Evolutionary conservation across 768 basidiomycete genomes (phyloP).

Genomic region (Sarcodon aspratus): DNA sequence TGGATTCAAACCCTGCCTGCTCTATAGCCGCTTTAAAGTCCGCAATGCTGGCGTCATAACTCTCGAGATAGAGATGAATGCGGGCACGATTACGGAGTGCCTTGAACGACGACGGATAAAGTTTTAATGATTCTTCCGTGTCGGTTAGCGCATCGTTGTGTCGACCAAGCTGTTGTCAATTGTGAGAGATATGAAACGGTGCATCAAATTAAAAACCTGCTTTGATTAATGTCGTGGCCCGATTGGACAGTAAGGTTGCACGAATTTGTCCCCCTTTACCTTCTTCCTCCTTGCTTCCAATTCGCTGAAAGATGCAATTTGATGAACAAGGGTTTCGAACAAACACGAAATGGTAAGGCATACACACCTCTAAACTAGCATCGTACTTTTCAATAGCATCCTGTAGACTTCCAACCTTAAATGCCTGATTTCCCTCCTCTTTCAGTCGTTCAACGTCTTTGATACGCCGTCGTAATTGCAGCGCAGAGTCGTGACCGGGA

Average conservation of each 20-base stretch:
- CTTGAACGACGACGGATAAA: constrained; percentile 66
- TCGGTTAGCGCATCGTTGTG: constrained; percentile 64
- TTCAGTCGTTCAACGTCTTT: constrained; percentile 76
- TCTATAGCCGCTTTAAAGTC: constrained; percentile 79
- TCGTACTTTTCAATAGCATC: constrained; percentile 63
- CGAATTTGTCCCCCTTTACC: constrained; percentile 73
- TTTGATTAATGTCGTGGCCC: constrained; percentile 74
- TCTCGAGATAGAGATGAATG: constrained; percentile 62
- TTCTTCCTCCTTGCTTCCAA: constrained; percentile 60
- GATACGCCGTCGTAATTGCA: constrained; percentile 63
- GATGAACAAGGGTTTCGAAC: background rate
- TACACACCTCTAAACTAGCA: constrained; percentile 55
- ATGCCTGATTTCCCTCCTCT: constrained; percentile 73
- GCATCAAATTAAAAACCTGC: constrained; percentile 19
- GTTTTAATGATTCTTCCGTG: constrained; percentile 51
- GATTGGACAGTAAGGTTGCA: constrained; percentile 71
- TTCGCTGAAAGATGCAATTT: constrained; percentile 28
- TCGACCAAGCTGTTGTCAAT: constrained; percentile 38
- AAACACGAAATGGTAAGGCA: background rate
- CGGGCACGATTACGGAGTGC: constrained; percentile 81
- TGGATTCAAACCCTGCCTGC: constrained; percentile 53
- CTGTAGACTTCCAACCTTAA: constrained; percentile 46
- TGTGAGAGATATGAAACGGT: constrained; percentile 1
- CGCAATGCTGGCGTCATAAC: constrained; percentile 55
- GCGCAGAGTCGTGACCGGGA: constrained; percentile 63